phyloP scores from a whole-genome alignment of 441 rosid genomes.

The Viola pubescens region DNA sequence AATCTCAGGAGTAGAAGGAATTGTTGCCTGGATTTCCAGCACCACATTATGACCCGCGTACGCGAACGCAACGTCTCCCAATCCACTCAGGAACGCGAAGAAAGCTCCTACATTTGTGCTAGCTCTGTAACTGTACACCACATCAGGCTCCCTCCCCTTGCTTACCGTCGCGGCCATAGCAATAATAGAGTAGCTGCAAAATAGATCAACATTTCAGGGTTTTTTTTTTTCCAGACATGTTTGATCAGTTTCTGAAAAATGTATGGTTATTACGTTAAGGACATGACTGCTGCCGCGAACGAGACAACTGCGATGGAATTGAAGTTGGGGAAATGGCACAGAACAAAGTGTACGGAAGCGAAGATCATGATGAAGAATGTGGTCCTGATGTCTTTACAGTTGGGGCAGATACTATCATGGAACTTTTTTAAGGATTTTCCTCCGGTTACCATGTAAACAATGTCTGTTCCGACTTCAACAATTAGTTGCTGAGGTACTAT shows the following conservation, averaged over 20 bases:
- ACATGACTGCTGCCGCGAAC: constrained; percentile 73
- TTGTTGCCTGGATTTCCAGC: constrained; percentile 82
- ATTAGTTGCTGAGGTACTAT: constrained; percentile 70
- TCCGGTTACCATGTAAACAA: constrained; percentile 78
- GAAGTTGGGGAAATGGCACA: constrained; percentile 70
- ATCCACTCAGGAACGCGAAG: constrained; percentile 51
- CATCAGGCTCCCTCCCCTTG: constrained; percentile 41
- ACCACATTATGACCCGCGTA: constrained; percentile 83
- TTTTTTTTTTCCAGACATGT: neutral
- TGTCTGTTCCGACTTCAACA: constrained; percentile 58
- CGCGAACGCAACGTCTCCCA: constrained; percentile 76
- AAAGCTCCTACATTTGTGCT: constrained; percentile 26
- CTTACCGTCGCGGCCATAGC: constrained; percentile 48
- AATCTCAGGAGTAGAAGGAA: constrained; percentile 70
- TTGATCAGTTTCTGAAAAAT: neutral
- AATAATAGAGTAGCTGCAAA: constrained; percentile 57
- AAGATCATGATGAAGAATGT: constrained; percentile 66
- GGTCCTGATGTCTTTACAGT: constrained; percentile 41
- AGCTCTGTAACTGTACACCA: constrained; percentile 49
- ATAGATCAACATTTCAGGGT: neutral
- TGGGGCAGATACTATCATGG: constrained; percentile 45
- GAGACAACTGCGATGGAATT: constrained; percentile 59
- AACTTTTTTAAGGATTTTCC: constrained; percentile 78
- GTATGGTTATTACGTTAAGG: constrained; percentile 38
- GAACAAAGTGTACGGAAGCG: constrained; percentile 55